Conservation (phyloP, 1,284 basidiomycete species). For the Thelephora terrestris region DNA sequence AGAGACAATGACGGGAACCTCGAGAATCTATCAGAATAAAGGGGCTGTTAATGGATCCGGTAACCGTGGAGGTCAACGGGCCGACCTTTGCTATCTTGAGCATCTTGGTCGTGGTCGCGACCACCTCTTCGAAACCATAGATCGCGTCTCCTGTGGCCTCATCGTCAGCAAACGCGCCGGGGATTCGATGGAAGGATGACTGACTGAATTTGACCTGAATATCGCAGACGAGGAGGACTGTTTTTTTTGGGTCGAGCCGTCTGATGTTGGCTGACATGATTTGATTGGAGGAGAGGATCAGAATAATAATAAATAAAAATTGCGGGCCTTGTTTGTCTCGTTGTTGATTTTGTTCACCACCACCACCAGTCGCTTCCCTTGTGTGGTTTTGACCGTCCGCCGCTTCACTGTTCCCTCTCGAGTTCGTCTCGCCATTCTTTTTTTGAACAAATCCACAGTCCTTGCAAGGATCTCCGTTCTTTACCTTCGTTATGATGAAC, state of each 20-base stretch:
- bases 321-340: not conserved
- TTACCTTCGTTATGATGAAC: constrained; percentile 16
- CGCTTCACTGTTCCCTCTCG: not conserved
- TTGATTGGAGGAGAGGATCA: constrained; percentile 17
- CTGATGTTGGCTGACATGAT: too few relatives aligned
- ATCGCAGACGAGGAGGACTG: constrained; percentile 73
- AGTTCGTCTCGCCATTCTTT: constrained; percentile 26
- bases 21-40: constrained; percentile 36
- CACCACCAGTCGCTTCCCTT: too few relatives aligned
- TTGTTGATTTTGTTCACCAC: not conserved
- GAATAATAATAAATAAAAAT: not conserved
- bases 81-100: constrained; percentile 63
- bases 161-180: not conserved
- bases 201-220: constrained; percentile 68
- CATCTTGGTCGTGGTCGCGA: constrained; percentile 63
- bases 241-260: constrained; percentile 34
- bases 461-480: constrained; percentile 27
- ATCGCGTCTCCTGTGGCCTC: constrained; percentile 38
- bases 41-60: constrained; percentile 1
- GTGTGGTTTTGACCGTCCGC: too few relatives aligned
- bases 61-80: not conserved
- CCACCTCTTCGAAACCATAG: constrained; percentile 61
- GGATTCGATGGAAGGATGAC: constrained; percentile 16
- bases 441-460: constrained; percentile 22
- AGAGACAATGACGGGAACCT: constrained; percentile 66